Conservation (phyloP, 2,329 filamentous ascomycete species). For the Trichoderma atroviride region DNA sequence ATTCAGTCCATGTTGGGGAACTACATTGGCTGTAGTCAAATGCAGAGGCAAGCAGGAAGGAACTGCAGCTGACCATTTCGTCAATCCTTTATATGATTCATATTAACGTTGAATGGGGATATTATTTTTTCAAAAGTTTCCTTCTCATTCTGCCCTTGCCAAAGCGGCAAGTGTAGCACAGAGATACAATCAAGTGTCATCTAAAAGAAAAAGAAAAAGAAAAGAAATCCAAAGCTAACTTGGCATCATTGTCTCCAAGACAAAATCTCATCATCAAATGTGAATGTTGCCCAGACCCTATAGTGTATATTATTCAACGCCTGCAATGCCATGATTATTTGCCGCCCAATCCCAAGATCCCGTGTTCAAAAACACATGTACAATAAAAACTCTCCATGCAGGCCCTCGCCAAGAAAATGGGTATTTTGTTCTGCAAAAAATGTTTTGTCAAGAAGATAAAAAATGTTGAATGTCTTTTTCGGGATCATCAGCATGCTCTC, state of each 20-base stretch:
- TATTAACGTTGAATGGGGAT: background rate
- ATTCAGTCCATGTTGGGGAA: background rate
- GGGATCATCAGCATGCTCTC: constrained; percentile 1
- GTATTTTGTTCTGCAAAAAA: constrained; percentile 26
- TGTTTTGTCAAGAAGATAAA: background rate
- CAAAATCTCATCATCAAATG: constrained; percentile 13
- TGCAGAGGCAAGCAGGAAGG: background rate
- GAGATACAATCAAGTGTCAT: constrained; percentile 3
- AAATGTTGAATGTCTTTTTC: constrained; percentile 14
- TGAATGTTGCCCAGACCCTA: constrained; percentile 16
- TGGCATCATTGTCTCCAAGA: constrained; percentile 19
- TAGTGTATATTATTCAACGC: constrained; percentile 28
- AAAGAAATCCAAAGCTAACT: constrained; percentile 7
- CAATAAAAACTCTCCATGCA: constrained; percentile 23
- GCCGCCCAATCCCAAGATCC: constrained; percentile 20
- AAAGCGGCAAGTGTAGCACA: background rate
- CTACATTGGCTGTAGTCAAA: background rate
- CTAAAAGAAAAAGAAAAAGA: background rate
- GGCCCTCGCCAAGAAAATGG: constrained; percentile 23
- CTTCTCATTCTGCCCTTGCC: background rate
- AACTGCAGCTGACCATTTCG: background rate
- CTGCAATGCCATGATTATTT: constrained; percentile 25
- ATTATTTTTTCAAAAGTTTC: background rate
- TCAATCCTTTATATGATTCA: background rate
- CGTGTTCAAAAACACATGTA: constrained; percentile 25